Conservation (phyloP, 176 grass and related monocot genomes). For the Canna indica region DNA sequence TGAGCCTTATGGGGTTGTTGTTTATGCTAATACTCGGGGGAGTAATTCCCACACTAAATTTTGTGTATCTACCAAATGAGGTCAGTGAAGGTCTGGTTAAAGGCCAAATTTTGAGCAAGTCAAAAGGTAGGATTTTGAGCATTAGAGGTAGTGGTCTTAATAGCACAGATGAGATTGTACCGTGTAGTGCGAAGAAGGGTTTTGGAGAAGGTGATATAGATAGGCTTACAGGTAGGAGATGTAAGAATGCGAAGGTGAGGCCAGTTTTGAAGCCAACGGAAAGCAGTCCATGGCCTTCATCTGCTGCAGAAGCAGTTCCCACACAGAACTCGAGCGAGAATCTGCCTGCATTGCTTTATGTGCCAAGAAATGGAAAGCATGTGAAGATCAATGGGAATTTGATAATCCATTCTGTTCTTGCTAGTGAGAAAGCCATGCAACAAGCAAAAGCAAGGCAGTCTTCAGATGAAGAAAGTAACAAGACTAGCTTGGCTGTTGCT, state of each 20-base stretch:
- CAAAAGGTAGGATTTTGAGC: constrained; percentile 45
- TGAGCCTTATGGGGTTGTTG: constrained; percentile 77
- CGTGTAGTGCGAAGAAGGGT: constrained; percentile 14
- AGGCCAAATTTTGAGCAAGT: constrained; percentile 34
- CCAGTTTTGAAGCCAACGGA: background rate
- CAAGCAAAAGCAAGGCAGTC: constrained; percentile 29
- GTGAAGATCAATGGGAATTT: constrained; percentile 96
- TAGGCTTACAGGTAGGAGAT: constrained; percentile 7
- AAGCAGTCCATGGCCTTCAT: background rate
- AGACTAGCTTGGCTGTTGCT: constrained; percentile 54
- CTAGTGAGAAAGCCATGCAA: constrained; percentile 72
- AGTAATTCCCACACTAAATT: constrained; percentile 47
- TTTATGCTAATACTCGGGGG: constrained; percentile 46
- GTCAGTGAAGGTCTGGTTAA: constrained; percentile 4
- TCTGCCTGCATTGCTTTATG: constrained; percentile 82
- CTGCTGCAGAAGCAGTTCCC: constrained; percentile 19
- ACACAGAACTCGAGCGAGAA: constrained; percentile 55
- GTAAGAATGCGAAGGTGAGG: background rate
- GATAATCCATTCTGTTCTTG: constrained; percentile 95
- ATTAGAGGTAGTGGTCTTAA: constrained; percentile 32
- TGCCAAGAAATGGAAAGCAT: constrained; percentile 99
- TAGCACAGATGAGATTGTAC: constrained; percentile 25
- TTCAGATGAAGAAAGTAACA: constrained; percentile 35
- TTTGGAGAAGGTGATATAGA: constrained; percentile 7
- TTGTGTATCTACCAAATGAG: constrained; percentile 33